phyloP scores from a whole-genome alignment of 2,329 filamentous ascomycete genomes.

The Scolecobasidium constrictum region DNA sequence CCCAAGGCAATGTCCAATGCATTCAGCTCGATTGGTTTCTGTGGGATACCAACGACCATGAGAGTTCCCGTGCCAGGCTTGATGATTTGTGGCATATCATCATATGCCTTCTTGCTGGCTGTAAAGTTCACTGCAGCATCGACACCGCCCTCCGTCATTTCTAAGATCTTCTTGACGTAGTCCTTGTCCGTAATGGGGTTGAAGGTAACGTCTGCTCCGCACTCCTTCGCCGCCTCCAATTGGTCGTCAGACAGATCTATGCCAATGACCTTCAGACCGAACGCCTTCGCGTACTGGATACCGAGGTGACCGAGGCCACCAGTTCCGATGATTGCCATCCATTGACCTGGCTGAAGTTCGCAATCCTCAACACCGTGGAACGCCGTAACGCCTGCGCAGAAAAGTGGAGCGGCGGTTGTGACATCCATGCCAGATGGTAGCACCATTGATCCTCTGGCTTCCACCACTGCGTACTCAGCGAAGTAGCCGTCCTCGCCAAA shows the following conservation, averaged over 20 bases:
- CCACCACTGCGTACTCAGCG: constrained; percentile 35
- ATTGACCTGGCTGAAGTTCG: constrained; percentile 21
- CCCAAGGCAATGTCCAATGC: constrained; percentile 22
- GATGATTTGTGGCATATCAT: constrained; percentile 21
- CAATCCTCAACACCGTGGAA: constrained; percentile 22
- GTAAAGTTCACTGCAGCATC: constrained; percentile 33
- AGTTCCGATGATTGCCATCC: constrained; percentile 31
- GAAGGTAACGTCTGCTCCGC: constrained; percentile 28
- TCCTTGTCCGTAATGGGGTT: constrained; percentile 24
- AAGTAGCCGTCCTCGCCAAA: constrained; percentile 33
- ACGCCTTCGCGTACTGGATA: constrained; percentile 37
- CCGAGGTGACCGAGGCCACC: constrained; percentile 23
- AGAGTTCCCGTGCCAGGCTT: constrained; percentile 19
- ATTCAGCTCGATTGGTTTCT: constrained; percentile 20
- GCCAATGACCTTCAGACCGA: constrained; percentile 33
- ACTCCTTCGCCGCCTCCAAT: constrained; percentile 27
- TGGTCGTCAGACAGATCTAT: constrained; percentile 34
- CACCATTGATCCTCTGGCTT: constrained; percentile 33
- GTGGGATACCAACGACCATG: constrained; percentile 24
- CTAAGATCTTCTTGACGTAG: constrained; percentile 26
- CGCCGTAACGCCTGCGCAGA: constrained; percentile 40
- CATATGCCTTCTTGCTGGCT: constrained; percentile 22
- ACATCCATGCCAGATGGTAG: constrained; percentile 27
- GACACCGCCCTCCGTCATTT: constrained; percentile 28
- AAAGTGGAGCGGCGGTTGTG: constrained; percentile 29